Evolutionary conservation across 2,329 filamentous ascomycete species (phyloP), one percentile per base, ranked within the genome.

Genomic region (Penicillium vulpinum): DNA sequence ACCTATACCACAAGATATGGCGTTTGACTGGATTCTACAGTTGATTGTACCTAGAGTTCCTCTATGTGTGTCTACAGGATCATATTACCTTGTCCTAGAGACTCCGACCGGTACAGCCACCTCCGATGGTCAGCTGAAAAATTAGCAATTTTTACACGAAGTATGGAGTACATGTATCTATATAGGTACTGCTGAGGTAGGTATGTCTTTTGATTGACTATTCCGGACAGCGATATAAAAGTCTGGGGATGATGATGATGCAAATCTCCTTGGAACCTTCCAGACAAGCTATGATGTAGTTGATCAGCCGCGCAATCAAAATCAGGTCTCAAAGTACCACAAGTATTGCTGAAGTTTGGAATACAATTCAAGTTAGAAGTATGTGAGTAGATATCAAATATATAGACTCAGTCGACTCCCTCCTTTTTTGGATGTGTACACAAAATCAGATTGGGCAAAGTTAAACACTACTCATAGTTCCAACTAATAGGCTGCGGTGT

Each of bases 231-330:
- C 7, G 13, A 8, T 40, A 22, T 22, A 16, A 11, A 22, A 10
- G 28, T 51, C 28, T 51, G 35, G 26, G 33, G 45, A 36, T 38
- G 33, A 40, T 31, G 26, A 46, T 53, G 43, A 47, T 39, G 35
- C 26, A 29, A 48, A 29, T 35, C 7, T 24, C 18, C 22, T 53
- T 54, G 26, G 51, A 54, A 54, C 21, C 51, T 54, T 54, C 51
- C 16, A 54, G 51, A 54, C 43, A 40, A n/a, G 28, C n/a, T 47
- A 54, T 54, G 51, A 54, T 54, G 49, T 51, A 48, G 43, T 22
- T 40, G 26, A 48, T 31, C 51, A 52, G 31, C 40, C 40, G 24
- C 33, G 31, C 21, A 43, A 35, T 16, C 15, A 35, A 29, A 24
- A 40, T 40, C 22, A 22, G 18, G 38, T 40, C 21, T 24, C 11